Evolutionary conservation across 305 asterid genomes (phyloP).

Genomic region (Fraxinus dipetala): DNA sequence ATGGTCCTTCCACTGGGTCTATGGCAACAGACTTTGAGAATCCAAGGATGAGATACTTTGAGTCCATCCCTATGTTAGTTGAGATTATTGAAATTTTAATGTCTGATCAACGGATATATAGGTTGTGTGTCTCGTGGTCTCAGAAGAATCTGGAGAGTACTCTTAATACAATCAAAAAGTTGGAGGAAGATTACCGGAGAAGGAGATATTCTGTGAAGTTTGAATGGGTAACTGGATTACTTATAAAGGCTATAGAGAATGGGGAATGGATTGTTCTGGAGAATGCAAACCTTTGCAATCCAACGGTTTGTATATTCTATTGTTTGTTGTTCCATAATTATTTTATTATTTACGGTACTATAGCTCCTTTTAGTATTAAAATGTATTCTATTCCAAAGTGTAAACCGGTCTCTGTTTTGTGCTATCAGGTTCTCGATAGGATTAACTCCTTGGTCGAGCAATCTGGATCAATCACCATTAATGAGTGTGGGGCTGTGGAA

Average conservation of each 20-base stretch:
- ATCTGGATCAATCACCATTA: conserved; percentile 88
- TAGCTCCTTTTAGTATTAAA: not conserved
- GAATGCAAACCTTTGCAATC: conserved; percentile 98
- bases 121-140: conserved; percentile 63
- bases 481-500: conserved; percentile 89
- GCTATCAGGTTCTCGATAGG: conserved; percentile 91
- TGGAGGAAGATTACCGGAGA: conserved; percentile 42
- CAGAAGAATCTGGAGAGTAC: conserved; percentile 55
- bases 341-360: conserved; percentile 2
- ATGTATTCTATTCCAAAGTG: not conserved
- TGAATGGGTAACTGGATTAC: conserved; percentile 92
- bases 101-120: conserved; percentile 34
- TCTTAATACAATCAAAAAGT: conserved; percentile 47
- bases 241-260: conserved; percentile 88
- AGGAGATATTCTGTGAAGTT: conserved; percentile 61
- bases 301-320: conserved; percentile 66
- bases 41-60: conserved; percentile 39
- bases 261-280: conserved; percentile 98
- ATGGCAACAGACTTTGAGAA: conserved; percentile 40
- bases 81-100: conserved; percentile 63
- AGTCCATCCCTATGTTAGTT: conserved; percentile 49
- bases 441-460: conserved; percentile 97
- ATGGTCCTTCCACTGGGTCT: conserved; percentile 31
- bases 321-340: not conserved
- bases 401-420: conserved; percentile 22